A percentile compares a stretch with the other conserved stretches of the same genome.
Evolutionary conservation across 2,329 filamentous ascomycete species (phyloP).

Genomic region (Metarhizium album): DNA sequence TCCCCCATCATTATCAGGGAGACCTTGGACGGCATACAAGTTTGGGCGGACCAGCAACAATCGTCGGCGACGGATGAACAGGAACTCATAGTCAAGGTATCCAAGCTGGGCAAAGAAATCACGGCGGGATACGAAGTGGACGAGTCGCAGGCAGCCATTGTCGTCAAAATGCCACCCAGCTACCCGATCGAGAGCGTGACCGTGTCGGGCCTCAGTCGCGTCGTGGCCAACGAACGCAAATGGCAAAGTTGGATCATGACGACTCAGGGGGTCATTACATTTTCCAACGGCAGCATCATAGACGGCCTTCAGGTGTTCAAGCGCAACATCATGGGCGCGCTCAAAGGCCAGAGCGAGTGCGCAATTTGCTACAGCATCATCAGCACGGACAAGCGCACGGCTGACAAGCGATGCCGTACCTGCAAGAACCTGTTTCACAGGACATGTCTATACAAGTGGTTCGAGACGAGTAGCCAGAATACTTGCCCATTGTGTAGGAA

Average conservation of each 20-base stretch:
- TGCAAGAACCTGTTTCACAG: constrained; percentile 93
- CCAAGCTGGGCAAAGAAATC: constrained; percentile 61
- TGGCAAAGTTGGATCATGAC: constrained; percentile 88
- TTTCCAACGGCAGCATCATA: constrained; percentile 78
- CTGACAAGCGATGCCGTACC: constrained; percentile 82
- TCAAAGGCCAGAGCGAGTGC: constrained; percentile 91
- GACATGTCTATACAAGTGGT: constrained; percentile 91
- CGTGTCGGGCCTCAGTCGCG: constrained; percentile 68
- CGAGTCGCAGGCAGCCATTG: constrained; percentile 71
- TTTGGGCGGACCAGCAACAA: constrained; percentile 51
- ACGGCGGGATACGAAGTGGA: constrained; percentile 80
- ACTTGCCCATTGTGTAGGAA: constrained; percentile 90
- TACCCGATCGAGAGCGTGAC: constrained; percentile 75
- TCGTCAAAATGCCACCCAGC: constrained; percentile 66
- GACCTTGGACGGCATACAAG: constrained; percentile 54
- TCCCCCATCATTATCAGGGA: constrained; percentile 59
- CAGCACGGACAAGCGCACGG: constrained; percentile 75
- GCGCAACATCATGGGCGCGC: constrained; percentile 72
- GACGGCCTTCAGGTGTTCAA: constrained; percentile 81
- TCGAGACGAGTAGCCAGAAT: constrained; percentile 83
- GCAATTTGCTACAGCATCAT: constrained; percentile 97
- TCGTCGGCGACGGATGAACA: constrained; percentile 38
- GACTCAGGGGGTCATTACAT: constrained; percentile 86
- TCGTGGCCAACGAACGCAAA: constrained; percentile 80
- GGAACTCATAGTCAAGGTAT: constrained; percentile 58